Evolutionary conservation across 495 filamentous ascomycete genomes (phyloP).

Genomic region (Paragyromitra xinjiangensis): DNA sequence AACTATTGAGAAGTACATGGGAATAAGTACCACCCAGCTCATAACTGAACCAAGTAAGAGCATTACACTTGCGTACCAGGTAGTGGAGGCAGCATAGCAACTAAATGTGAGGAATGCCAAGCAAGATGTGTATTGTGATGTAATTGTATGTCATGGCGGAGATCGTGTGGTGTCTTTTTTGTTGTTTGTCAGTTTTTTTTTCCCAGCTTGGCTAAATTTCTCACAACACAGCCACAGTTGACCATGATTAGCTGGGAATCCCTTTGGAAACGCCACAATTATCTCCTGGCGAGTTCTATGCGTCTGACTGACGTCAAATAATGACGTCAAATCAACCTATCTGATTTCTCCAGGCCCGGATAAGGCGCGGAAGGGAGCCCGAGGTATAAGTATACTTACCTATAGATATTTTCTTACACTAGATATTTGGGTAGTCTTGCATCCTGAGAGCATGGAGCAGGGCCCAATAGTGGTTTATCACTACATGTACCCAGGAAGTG

Average conservation of each 20-base stretch:
- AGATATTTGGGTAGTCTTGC: no score
- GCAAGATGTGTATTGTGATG: background rate
- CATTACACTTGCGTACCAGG: background rate
- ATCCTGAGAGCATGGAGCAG: no score
- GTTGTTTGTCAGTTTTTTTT: constrained; percentile 11
- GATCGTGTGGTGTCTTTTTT: constrained; percentile 5
- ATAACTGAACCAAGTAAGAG: no score
- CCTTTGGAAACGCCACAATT: background rate
- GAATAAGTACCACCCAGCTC: background rate
- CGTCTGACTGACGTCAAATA: constrained; percentile 1
- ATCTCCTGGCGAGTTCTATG: background rate
- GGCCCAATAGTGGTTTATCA: no score
- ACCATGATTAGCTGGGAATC: background rate
- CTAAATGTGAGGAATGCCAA: background rate
- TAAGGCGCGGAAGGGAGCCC: background rate
- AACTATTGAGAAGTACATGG: background rate
- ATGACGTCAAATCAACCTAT: background rate
- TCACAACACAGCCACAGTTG: background rate
- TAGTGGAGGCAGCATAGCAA: background rate
- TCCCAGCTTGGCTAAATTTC: background rate
- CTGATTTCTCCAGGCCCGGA: background rate
- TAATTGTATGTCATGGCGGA: background rate
- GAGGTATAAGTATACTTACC: no score
- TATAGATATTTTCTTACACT: no score
- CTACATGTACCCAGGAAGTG: no score